Evolutionary conservation across 306 rosid species (phyloP).

Genomic region (Ammopiptanthus mongolicus): DNA sequence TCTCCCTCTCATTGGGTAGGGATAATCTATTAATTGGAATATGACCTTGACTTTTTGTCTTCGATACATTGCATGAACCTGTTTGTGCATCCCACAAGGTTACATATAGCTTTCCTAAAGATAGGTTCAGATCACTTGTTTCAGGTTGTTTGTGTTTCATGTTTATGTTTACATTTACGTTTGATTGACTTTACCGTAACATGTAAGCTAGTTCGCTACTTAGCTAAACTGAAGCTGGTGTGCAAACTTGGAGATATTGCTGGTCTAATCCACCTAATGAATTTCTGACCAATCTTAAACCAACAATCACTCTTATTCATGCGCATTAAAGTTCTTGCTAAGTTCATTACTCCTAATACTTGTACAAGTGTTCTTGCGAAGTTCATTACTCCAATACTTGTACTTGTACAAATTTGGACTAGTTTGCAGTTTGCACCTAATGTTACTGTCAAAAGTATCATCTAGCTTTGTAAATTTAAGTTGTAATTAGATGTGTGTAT

Average conservation of each 20-base stretch:
- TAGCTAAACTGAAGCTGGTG: background rate
- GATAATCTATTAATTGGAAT: background rate
- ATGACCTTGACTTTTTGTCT: slow-evolving; percentile 1
- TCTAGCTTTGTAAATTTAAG: background rate
- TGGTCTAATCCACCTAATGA: background rate
- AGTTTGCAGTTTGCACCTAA: too few species aligned
- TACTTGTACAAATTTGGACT: too few species aligned
- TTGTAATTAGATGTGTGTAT: background rate
- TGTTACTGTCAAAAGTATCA: background rate
- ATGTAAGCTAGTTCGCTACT: background rate
- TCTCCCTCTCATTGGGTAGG: background rate
- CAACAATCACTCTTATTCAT: background rate
- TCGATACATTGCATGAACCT: background rate
- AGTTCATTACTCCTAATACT: background rate
- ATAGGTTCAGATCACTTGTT: background rate
- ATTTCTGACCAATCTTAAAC: background rate
- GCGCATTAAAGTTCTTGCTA: background rate
- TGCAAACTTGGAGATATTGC: background rate
- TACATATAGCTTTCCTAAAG: background rate
- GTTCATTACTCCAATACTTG: background rate
- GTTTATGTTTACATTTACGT: background rate
- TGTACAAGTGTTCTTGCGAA: background rate
- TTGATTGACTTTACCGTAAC: background rate
- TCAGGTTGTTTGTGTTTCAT: too few species aligned
- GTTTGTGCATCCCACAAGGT: background rate